Percentiles rank a stretch among this genome's conserved stretches.
Conservation (phyloP, 2,329 filamentous ascomycete species). For the Penicillium brevicompactum region DNA sequence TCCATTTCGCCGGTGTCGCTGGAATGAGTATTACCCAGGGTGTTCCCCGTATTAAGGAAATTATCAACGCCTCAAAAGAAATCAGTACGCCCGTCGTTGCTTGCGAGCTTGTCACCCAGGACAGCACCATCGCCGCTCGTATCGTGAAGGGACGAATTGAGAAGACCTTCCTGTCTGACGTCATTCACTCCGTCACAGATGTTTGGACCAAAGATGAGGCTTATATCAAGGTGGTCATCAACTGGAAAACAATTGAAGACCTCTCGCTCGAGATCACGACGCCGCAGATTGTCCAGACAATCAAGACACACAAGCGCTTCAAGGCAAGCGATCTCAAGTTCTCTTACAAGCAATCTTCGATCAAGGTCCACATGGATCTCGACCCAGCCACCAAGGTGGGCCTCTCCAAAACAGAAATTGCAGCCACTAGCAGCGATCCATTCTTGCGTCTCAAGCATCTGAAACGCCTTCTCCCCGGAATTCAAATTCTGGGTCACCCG, state of each 20-base stretch:
- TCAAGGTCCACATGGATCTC: constrained; percentile 71
- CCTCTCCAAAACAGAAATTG: constrained; percentile 46
- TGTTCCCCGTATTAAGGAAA: constrained; percentile 99
- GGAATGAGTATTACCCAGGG: constrained; percentile 99
- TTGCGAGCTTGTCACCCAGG: constrained; percentile 77
- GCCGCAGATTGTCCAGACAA: constrained; percentile 72
- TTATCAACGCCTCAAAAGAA: constrained; percentile 93
- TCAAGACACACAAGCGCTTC: constrained; percentile 79
- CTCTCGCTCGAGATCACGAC: constrained; percentile 79
- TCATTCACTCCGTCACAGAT: constrained; percentile 79
- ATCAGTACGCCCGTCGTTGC: constrained; percentile 95
- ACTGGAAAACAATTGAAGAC: constrained; percentile 74
- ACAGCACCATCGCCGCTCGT: constrained; percentile 75
- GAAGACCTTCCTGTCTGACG: constrained; percentile 86
- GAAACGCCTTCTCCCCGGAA: constrained; percentile 75
- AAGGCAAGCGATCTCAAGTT: constrained; percentile 66
- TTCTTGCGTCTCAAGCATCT: constrained; percentile 75
- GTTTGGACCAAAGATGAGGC: constrained; percentile 78
- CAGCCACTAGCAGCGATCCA: constrained; percentile 46
- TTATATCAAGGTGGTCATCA: constrained; percentile 79
- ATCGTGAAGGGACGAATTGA: constrained; percentile 93
- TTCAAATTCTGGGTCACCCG: constrained; percentile 89
- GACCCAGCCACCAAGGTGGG: constrained; percentile 35
- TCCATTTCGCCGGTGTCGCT: constrained; percentile 99
- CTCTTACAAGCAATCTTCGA: constrained; percentile 52